A percentile compares a stretch with the other conserved stretches of the same genome.
Evolutionary conservation across 1,284 basidiomycete species (phyloP).

Genomic region (Coniophora puteana): DNA sequence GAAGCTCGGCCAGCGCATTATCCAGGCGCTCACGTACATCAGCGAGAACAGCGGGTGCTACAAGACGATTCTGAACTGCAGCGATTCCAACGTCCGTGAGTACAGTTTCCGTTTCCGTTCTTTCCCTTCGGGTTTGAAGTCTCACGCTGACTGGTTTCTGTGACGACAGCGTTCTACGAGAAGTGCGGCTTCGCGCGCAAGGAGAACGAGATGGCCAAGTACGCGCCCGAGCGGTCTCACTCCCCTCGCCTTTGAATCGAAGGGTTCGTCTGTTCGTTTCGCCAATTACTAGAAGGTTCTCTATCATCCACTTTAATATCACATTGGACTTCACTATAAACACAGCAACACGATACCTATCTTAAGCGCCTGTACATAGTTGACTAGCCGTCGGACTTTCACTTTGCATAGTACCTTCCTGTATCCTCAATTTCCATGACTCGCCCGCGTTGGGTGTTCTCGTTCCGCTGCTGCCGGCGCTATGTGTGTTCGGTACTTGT

Average conservation of each 20-base stretch:
- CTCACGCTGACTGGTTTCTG: constrained; percentile 12
- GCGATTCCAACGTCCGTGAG: constrained; percentile 87
- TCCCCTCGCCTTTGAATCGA: constrained; percentile 32
- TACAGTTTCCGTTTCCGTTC: constrained; percentile 19
- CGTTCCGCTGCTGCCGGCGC: no score
- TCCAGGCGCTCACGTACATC: constrained; percentile 79
- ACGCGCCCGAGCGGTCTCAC: constrained; percentile 41
- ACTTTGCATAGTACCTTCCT: no score
- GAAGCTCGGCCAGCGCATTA: constrained; percentile 85
- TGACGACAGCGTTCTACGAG: constrained; percentile 84
- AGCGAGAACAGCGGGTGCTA: constrained; percentile 80
- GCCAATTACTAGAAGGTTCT: not conserved
- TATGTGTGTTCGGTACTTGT: no score
- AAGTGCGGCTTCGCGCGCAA: constrained; percentile 92
- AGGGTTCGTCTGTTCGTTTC: not conserved
- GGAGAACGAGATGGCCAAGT: constrained; percentile 84
- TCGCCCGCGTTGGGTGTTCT: no score
- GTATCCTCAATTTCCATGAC: no score
- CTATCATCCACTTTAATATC: not conserved
- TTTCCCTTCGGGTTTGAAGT: constrained; percentile 11
- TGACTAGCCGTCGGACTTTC: no score
- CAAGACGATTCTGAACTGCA: constrained; percentile 97
- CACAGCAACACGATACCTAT: no score
- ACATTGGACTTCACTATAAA: not conserved
- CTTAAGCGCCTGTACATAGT: no score